Evolutionary conservation across 2,329 filamentous ascomycete species (phyloP), one percentile per base, ranked within the genome.

Genomic region (Alternaria infectoria): DNA sequence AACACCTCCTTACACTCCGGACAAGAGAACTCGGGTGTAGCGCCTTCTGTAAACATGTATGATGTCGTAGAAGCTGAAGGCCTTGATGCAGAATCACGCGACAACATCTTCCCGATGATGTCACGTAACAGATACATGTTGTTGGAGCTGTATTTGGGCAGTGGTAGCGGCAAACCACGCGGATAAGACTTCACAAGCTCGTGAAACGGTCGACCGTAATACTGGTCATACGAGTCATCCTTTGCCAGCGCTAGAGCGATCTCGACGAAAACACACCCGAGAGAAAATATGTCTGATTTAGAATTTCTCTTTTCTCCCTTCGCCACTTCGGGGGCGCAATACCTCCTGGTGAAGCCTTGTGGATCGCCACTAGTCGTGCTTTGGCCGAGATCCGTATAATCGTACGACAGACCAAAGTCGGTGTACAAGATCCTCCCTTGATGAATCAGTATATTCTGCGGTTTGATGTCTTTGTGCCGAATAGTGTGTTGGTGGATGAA

Each of bases 381-480:
- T 6, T n/a, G 28, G 3, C 32, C 51, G 21, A 15, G 26, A 5
- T 26, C 61, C 7, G 44, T 55, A n/a, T 47, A 61, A 44, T 73
- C 66, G 7, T 61, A 26, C 4, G 71, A 67, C 2, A 56, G 49
- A 1, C 69, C 68, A 19, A 74, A 74, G 43, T 74, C 71, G 2
- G 71, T 69, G n/a, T 66, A 69, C 15, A 74, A 25, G 12, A 70
- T 36, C 2, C 50, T 64, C 0, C 55, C 47, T 2, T 44, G 21
- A 13, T 72, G 60, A 5, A 73, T 32, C 7, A 71, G 59, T 26
- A 71, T 70, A 30, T 71, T 73, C 6, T 55, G 57, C 2, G 70
- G 67, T 21, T 74, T 74, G 30, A 72, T 67, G 23, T 72, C 70
- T 32, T 67, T 65, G 51, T 72, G 67, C 12, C 68, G 25, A 17